phyloP scores from a whole-genome alignment of 306 rosid species.

The Acacia acuminata region DNA sequence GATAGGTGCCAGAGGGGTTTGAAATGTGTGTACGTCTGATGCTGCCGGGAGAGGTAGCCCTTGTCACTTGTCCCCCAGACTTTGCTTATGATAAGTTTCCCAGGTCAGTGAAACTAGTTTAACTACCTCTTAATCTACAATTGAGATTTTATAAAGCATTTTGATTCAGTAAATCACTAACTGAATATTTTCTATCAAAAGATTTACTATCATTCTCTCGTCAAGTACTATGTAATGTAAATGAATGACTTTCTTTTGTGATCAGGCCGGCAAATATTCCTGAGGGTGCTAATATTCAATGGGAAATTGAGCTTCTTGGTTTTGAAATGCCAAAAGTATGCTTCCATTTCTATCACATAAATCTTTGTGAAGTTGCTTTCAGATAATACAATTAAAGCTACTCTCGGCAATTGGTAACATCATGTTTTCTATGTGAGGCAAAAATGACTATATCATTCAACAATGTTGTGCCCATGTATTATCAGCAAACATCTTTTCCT shows the following conservation, averaged over 20 bases:
- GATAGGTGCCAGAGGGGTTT: slow-evolving; percentile 90
- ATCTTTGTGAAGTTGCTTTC: neutral
- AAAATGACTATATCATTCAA: neutral
- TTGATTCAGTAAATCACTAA: neutral
- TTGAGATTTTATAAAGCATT: slow-evolving; percentile 22
- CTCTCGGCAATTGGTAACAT: neutral
- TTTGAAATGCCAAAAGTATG: slow-evolving; percentile 91
- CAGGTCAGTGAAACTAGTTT: slow-evolving; percentile 53
- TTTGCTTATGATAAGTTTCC: slow-evolving; percentile 93
- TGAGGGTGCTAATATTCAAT: slow-evolving; percentile 84
- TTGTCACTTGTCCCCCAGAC: slow-evolving; percentile 91
- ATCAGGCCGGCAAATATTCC: slow-evolving; percentile 83
- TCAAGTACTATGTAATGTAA: slow-evolving; percentile 23
- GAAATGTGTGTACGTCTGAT: slow-evolving; percentile 93
- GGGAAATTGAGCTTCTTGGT: slow-evolving; percentile 97
- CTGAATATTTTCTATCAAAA: slow-evolving; percentile 11
- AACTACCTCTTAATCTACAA: neutral
- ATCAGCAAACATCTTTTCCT: neutral
- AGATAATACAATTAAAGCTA: slow-evolving; percentile 17
- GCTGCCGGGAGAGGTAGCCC: slow-evolving; percentile 94
- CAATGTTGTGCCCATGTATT: neutral
- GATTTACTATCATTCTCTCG: slow-evolving; percentile 22
- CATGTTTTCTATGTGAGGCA: neutral
- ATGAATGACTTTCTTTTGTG: slow-evolving; percentile 24
- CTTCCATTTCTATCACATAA: neutral